Evolutionary conservation across 495 filamentous ascomycete species (phyloP), one percentile per base, ranked within the genome.

Genomic region (Hypoxylon cercidicola): DNA sequence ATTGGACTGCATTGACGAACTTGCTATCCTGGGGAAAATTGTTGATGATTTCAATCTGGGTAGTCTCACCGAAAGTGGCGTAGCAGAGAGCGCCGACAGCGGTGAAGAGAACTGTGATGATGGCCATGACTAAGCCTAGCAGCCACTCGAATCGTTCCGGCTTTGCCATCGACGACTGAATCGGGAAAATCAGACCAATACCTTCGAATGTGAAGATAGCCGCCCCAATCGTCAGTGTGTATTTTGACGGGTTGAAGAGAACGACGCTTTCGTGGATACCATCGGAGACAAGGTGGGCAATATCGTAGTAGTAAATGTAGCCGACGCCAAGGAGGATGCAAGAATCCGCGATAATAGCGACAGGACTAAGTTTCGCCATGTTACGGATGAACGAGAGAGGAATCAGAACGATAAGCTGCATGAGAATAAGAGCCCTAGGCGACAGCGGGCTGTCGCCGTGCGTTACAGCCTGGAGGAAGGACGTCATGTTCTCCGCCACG

Each of bases 141-240:
- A 89, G 78, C 58, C 75, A 76, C 60, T 82, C 78, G 66, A 89
- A 89, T 15, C 82, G 79, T 41, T 87, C 70, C 0, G 87, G 87
- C 32, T 85, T 65, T 18, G 79, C 78, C 87, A 89, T 89, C 25
- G 82, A 84, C 9, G 82, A 83, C 65, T 88, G 85, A 49, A 89
- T 89, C 0, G 87, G 87, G 0, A 89, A 75, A 54, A 89, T 85
- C 15, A 89, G 78, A 3, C 87, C 87, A 23, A 89, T 89, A 18
- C 87, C 87, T 72, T 89, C 87, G 54, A 88, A 89, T 1, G 86
- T 88, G 72, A 89, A 89, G 72, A 89, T 88, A 2, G 85, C 81
- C 2, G 84, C 79, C 51, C 87, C 87, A 50, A 89, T 78, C 40
- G 84, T 88, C 13, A 89, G 76, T 0, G 87, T 88, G 69, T 85